Evolutionary conservation across 2,329 filamentous ascomycete species (phyloP), one percentile per base, ranked within the genome.

Genomic region (Hypomyces rosellus): DNA sequence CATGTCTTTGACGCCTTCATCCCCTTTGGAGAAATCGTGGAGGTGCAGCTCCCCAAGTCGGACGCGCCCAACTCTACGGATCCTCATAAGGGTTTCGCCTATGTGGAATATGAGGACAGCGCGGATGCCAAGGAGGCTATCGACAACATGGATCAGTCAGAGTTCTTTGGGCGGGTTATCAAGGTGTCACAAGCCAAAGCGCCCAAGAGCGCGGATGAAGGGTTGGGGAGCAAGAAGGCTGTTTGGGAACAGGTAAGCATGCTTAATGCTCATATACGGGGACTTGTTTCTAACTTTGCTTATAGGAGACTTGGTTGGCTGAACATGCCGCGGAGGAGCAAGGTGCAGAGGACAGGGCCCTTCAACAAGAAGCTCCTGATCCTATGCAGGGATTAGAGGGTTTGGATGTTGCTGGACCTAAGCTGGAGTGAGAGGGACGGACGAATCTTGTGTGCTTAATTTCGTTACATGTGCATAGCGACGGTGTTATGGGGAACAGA

Each of bases 131-230:
- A 85, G 63, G 92, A 97, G 70, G 93, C 93, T 46, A 96, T 99
- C 67, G 90, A 97, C 76, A 99, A 99, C 66, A 97, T 99, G 92
- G 89, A 99, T 65, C 90, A 96, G 67, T 87, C 91, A 54, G 92
- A 97, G 71, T 80, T 99, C 42, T 97, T 92, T 65, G 95, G 93
- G 11, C 82, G 89, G 53, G 85, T 93, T 13, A 86, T 99, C 66
- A 96, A 91, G 67, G 92, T 97, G 46, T 91, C 89, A 41, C 81
- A 86, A 49, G 95, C 95, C 40, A 99, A 96, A 69, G 83, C 89
- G 33, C 89, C 93, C 55, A 96, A 96, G 75, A 89, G 89, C 60
- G 81, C 83, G 45, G 88, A 88, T 48, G 89, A 95, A 66, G 90
- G 91, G 1, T 68, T 99, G 41, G 91, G 92, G 20, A 95, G 89